phyloP scores from a whole-genome alignment of 2,329 filamentous ascomycete genomes.

The Colletotrichum sp. region DNA sequence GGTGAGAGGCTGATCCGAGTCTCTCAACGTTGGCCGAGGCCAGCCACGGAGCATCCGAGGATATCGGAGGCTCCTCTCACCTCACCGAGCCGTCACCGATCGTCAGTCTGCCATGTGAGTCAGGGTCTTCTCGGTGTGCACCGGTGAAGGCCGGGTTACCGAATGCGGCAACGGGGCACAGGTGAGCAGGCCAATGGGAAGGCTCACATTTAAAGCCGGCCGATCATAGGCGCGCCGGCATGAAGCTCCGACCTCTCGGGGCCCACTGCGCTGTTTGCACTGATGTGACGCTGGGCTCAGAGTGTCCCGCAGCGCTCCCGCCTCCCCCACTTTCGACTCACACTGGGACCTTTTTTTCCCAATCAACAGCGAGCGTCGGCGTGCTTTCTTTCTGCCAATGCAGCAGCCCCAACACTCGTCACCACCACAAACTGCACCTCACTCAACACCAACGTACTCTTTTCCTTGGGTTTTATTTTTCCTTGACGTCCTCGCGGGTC shows the following conservation, averaged over 20 bases:
- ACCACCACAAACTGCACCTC: not conserved
- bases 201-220: not conserved
- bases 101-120: not conserved
- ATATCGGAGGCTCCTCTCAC: not conserved
- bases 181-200: not conserved
- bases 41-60: not conserved
- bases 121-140: not conserved
- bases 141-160: not conserved
- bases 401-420: not conserved
- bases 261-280: not conserved
- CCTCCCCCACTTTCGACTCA: not conserved
- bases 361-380: not conserved
- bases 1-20: not conserved
- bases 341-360: not conserved
- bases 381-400: not conserved
- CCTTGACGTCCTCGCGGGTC: not conserved
- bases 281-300: not conserved
- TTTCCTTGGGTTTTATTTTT: not conserved
- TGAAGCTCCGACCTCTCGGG: slow-evolving; percentile 3
- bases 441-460: not conserved
- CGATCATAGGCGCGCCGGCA: not conserved
- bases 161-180: not conserved
- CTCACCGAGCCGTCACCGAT: not conserved
- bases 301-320: not conserved
- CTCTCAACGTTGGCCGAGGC: not conserved